Percentiles rank a stretch among this genome's conserved stretches.
Evolutionary conservation across 1,284 basidiomycete species (phyloP).

Genomic region (Ustilago loliicola): DNA sequence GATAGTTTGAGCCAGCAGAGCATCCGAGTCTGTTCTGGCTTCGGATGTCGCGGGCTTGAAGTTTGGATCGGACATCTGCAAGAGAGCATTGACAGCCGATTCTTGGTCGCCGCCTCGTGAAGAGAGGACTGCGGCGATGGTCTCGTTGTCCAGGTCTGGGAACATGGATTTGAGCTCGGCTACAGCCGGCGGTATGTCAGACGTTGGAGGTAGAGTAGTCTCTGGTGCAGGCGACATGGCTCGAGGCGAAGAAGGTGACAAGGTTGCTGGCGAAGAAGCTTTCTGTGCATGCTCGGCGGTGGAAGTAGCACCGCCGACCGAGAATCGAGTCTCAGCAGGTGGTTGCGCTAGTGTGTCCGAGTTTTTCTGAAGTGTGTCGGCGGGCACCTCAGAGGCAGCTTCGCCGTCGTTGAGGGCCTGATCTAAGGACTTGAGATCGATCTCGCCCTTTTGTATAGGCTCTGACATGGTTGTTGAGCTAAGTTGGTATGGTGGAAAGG

Average conservation of each 20-base stretch:
- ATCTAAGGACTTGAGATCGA: slow-evolving; percentile 48
- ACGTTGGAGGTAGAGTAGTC: slow-evolving; percentile 11
- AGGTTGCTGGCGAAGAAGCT: slow-evolving; percentile 43
- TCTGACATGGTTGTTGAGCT: slow-evolving; percentile 38
- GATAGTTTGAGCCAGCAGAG: slow-evolving; percentile 51
- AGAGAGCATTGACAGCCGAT: slow-evolving; percentile 56
- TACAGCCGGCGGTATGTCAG: slow-evolving; percentile 31
- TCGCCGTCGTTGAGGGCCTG: slow-evolving; percentile 42
- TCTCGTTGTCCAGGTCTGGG: slow-evolving; percentile 59
- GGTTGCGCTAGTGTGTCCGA: slow-evolving; percentile 45
- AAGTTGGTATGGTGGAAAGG: not conserved
- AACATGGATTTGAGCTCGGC: slow-evolving; percentile 61
- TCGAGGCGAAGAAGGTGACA: slow-evolving; percentile 49
- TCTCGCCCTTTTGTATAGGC: slow-evolving; percentile 45
- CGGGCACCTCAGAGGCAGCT: slow-evolving; percentile 34
- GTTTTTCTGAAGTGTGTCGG: slow-evolving; percentile 30
- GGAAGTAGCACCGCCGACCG: slow-evolving; percentile 13
- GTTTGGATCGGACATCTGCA: slow-evolving; percentile 63
- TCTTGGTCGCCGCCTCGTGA: slow-evolving; percentile 57
- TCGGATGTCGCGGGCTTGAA: slow-evolving; percentile 45
- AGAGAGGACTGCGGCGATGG: slow-evolving; percentile 57
- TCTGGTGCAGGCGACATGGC: slow-evolving; percentile 38
- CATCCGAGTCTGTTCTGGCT: slow-evolving; percentile 55
- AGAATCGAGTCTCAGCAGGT: slow-evolving; percentile 29
- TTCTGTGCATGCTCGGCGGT: slow-evolving; percentile 17